phyloP scores from a whole-genome alignment of 2,329 filamentous ascomycete genomes.

The Phyllosticta citrichinensis region DNA sequence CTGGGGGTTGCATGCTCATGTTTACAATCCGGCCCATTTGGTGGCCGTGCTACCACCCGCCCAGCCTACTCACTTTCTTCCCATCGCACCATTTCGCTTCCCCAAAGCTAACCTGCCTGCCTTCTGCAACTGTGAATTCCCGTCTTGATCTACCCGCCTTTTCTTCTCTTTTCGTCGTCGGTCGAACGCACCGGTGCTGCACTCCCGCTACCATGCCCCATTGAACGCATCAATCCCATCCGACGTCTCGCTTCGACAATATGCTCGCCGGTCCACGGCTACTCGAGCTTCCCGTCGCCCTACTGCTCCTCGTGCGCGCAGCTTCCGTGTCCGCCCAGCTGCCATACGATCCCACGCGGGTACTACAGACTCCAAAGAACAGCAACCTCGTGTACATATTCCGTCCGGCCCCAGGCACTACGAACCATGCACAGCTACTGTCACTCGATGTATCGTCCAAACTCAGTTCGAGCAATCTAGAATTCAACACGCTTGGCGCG shows the following conservation, averaged over 20 bases:
- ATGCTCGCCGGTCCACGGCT: neutral
- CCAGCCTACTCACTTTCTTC: conserved; percentile 4
- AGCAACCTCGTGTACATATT: conserved; percentile 60
- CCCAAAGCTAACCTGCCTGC: neutral
- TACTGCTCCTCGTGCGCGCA: neutral
- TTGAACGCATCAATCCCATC: neutral
- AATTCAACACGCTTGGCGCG: conserved; percentile 41
- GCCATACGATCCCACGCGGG: conserved; percentile 68
- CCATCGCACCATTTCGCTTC: neutral
- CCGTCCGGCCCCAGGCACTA: conserved; percentile 39
- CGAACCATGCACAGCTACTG: conserved; percentile 43
- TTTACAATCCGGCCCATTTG: conserved; percentile 8
- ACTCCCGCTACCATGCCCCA: conserved; percentile 5
- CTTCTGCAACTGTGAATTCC: neutral
- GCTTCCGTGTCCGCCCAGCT: conserved; percentile 33
- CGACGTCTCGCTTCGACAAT: conserved; percentile 1
- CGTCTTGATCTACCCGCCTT: neutral
- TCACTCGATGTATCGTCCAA: conserved; percentile 55
- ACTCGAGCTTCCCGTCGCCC: neutral
- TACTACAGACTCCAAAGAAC: conserved; percentile 49
- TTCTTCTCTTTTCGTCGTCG: neutral
- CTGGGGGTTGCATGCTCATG: conserved; percentile 5
- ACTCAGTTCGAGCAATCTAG: conserved; percentile 38
- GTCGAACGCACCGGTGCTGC: neutral
- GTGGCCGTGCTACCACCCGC: neutral